These are phyloP conservation scores for Panaeolus cyanescens DNA, from an alignment of 768 basidiomycete genomes.

Conservation along the genomic window DNA sequence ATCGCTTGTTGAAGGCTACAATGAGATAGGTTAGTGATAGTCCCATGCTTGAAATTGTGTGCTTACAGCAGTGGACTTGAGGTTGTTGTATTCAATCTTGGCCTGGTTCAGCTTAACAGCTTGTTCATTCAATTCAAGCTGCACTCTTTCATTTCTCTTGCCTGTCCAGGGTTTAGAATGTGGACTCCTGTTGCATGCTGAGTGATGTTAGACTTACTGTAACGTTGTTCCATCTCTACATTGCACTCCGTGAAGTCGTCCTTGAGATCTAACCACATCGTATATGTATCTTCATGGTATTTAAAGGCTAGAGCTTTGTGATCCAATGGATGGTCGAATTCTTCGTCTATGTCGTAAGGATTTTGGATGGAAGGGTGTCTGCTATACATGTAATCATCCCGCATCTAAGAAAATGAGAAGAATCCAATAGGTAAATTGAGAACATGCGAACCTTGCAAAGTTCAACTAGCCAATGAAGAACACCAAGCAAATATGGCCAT, in stretches of 20 bases:
- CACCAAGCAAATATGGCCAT: slow-evolving; percentile 90
- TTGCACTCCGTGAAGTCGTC: slow-evolving; percentile 75
- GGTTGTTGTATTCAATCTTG: slow-evolving; percentile 54
- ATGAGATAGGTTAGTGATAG: slow-evolving; percentile 4
- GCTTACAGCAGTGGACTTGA: slow-evolving; percentile 63
- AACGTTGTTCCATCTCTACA: slow-evolving; percentile 70
- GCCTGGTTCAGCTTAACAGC: slow-evolving; percentile 46
- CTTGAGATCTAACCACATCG: slow-evolving; percentile 63
- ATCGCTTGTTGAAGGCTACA: slow-evolving; percentile 62
- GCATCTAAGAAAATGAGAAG: slow-evolving; percentile 29
- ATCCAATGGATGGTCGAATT: slow-evolving; percentile 74
- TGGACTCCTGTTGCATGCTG: neutral
- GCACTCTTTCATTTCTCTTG: slow-evolving; percentile 70
- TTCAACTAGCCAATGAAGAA: slow-evolving; percentile 91
- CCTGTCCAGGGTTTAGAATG: slow-evolving; percentile 36
- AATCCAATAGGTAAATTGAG: neutral
- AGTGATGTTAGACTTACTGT: slow-evolving; percentile 49
- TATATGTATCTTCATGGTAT: slow-evolving; percentile 69
- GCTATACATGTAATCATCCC: slow-evolving; percentile 55
- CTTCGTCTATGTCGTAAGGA: slow-evolving; percentile 61
- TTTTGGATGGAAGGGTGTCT: slow-evolving; percentile 71
- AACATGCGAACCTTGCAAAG: slow-evolving; percentile 68
- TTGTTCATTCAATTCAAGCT: slow-evolving; percentile 63
- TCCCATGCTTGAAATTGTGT: slow-evolving; percentile 1
- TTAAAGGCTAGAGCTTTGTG: slow-evolving; percentile 79